A percentile compares a stretch with the other conserved stretches of the same genome.
These are phyloP conservation scores for Cladosporium sp. DNA, from an alignment of 2,329 filamentous ascomycete genomes.

Conservation along the genomic window DNA sequence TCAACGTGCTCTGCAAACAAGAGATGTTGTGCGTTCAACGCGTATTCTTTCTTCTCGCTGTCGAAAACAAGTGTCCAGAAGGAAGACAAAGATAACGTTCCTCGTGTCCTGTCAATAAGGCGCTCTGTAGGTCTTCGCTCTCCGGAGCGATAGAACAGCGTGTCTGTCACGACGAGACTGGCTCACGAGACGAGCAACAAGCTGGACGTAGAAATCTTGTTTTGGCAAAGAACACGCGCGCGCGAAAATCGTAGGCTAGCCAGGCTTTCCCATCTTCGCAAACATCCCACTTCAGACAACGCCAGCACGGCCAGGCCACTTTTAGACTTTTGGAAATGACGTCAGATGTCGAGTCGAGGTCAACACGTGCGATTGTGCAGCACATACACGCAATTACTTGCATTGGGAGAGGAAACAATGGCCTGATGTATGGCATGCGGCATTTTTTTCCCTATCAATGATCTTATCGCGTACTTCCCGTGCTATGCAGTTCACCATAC, in stretches of 20 bases:
- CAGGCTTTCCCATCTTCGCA: too few species aligned
- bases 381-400: background rate
- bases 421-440: too few species aligned
- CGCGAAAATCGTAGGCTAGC: too few species aligned
- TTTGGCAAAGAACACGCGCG: too few species aligned
- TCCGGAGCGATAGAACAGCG: background rate
- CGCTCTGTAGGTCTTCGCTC: background rate
- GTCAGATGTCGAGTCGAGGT: background rate
- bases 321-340: background rate
- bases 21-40: background rate
- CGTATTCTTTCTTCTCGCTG: background rate
- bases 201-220: background rate
- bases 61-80: background rate
- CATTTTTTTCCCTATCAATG: background rate
- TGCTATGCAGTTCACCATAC: conserved; percentile 1
- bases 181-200: background rate
- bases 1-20: too few species aligned
- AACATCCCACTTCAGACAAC: background rate
- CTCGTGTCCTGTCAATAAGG: background rate
- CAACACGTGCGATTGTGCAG: background rate
- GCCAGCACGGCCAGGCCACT: too few species aligned
- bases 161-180: background rate
- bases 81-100: background rate
- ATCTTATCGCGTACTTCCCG: background rate
- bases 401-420: too few species aligned